Evolutionary conservation across 306 rosid genomes (phyloP), one percentile per base, ranked within the genome.

Genomic region (Amphicarpaea edgeworthii): DNA sequence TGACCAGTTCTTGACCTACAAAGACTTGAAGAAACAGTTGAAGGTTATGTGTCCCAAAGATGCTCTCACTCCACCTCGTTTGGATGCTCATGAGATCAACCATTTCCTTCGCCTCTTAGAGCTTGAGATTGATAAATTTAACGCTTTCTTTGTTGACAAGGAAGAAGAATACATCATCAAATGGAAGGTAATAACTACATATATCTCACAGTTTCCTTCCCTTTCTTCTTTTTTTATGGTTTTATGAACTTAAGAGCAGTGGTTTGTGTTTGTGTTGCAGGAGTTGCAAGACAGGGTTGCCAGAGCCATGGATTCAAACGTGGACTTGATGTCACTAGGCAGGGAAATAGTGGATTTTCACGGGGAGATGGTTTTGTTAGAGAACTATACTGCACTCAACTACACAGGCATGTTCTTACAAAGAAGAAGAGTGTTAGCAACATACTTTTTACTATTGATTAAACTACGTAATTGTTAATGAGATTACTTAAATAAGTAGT

Each of bases 361-460:
- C 67, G 98, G 98, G 75, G 98, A 94, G 83, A 90, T 94, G 96
- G 90, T 94, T 82, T 80, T 94, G 88, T 78, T 94, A 75, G 96
- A 85, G 86, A 94, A 91, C 76, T 91, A 94, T 63, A 91, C 97
- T 49, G 87, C 88, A 77, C 95, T 93, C 37, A 94, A 94, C 85
- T 91, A 87, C 77, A 91, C 89, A 82, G 96, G 98, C 69, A 63
- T 63, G 49, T 63, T 63, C 30, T 19, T n/a, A n/a, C n/a, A n/a
- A n/a, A n/a, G n/a, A n/a, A 3, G 8, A 54, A 3, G 5, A 2
- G 6, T 21, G 4, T 3, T 20, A 53, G 0, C 6, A 30, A 30
- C 37, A 30, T 12, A 19, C 6, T 49, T 7, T 16, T 6, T 47
- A 47, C 7, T 17, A 7, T 16, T 16, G 0, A 17, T 17, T 51